Evolutionary conservation across 2,329 filamentous ascomycete species (phyloP), one percentile per base, ranked within the genome.

Genomic region (Aspergillus sp.): DNA sequence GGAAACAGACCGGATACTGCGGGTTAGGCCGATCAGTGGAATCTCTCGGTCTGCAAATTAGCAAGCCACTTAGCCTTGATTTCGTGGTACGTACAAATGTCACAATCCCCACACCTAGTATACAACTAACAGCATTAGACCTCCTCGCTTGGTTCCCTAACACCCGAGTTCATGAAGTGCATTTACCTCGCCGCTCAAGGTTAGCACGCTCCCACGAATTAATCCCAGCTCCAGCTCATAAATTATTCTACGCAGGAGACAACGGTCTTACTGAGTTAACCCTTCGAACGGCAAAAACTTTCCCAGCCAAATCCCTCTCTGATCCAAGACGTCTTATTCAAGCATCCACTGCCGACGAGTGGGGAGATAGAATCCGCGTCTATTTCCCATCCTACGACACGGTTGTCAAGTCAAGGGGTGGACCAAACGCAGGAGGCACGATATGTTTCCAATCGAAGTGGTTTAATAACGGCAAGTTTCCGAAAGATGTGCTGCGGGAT

Each of bases 301-400:
- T 67, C 17, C 64, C 65, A 1, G 54, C 50, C n/a, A 54, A 53
- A 33, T 56, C 47, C 33, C 59, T 45, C 75, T 76, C 77, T 17
- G 76, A 82, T 56, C 70, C 76, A 15, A 79, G 80, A 15, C 65
- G 80, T 63, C 77, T 76, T 48, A 79, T 61, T 49, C 55, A 66
- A 54, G 68, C 60, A 58, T 61, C 34, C 39, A 58, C 65, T 56
- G 52, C 62, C 78, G 37, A 75, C 8, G 72, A 74, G 68, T 81
- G 67, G 70, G 72, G 76, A 60, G 74, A 84, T 33, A 79, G 80
- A 48, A 83, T 95, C 64, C 84, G 87, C 9, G 82, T 96, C 51
- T 96, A 93, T 73, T 97, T 93, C 67, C 93, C 92, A 3, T 91
- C 89, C 1, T 74, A 83, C 11, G 75, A 86, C 19, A 96, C 91